Conservation (phyloP, 352 stramenopile genomes). For the Peronosclerospora sorghi region DNA sequence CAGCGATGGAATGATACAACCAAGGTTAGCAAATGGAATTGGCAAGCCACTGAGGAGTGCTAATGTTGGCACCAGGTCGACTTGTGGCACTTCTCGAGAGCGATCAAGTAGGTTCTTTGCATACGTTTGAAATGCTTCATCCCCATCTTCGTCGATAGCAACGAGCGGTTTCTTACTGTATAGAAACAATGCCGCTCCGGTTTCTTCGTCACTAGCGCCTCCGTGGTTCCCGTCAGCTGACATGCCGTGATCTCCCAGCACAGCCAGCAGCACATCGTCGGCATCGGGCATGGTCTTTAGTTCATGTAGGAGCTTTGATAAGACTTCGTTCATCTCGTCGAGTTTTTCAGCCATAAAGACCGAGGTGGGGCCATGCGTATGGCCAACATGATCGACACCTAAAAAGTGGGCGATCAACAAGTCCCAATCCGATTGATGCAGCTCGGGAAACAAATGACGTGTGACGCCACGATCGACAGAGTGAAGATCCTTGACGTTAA, state of each 20-base stretch:
- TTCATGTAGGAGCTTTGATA: constrained; percentile 60
- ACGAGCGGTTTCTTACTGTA: constrained; percentile 60
- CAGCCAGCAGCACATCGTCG: constrained; percentile 81
- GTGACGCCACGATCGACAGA: constrained; percentile 94
- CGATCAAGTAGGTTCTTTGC: constrained; percentile 15
- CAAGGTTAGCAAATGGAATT: constrained; percentile 94
- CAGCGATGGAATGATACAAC: constrained; percentile 87
- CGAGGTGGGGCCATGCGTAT: constrained; percentile 92
- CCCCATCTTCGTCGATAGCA: background rate
- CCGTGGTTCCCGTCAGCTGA: constrained; percentile 97
- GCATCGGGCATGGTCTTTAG: constrained; percentile 41
- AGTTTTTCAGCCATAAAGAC: constrained; percentile 92
- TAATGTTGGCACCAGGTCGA: constrained; percentile 95
- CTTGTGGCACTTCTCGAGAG: constrained; percentile 72
- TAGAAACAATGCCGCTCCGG: constrained; percentile 90
- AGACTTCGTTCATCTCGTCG: constrained; percentile 90
- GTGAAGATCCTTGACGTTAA: constrained; percentile 97
- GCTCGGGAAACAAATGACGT: constrained; percentile 56
- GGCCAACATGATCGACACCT: constrained; percentile 96
- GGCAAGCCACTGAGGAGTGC: constrained; percentile 88
- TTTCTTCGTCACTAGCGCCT: constrained; percentile 93
- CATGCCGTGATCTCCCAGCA: constrained; percentile 98
- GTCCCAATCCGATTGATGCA: constrained; percentile 56
- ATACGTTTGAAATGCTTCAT: constrained; percentile 14
- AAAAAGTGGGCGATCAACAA: constrained; percentile 82